These are phyloP conservation scores for Fusarium paranaense DNA, from an alignment of 2,329 filamentous ascomycete species.

Conservation along the genomic window DNA sequence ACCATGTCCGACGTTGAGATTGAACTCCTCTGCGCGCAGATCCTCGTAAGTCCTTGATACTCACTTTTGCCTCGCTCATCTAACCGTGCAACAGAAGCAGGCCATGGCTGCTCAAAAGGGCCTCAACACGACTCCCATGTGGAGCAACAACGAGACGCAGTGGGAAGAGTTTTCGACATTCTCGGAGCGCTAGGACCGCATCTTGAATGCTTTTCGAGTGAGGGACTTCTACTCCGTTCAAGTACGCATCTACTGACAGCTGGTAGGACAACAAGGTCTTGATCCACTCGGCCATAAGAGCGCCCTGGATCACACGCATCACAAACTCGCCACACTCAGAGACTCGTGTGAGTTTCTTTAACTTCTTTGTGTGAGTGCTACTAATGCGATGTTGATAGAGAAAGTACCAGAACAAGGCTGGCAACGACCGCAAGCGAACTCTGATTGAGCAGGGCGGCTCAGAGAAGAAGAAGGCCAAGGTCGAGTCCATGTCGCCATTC, in stretches of 20 bases:
- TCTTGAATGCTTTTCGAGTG: conserved; percentile 38
- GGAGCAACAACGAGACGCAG: conserved; percentile 38
- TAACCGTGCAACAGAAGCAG: conserved; percentile 17
- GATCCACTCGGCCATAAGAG: conserved; percentile 40
- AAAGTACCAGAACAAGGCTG: conserved; percentile 39
- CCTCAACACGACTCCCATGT: conserved; percentile 32
- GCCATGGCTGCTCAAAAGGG: conserved; percentile 35
- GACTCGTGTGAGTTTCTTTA: conserved; percentile 19
- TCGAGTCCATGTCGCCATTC: background rate
- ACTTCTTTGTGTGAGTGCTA: rapidly evolving
- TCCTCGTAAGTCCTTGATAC: conserved; percentile 10
- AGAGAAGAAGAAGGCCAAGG: conserved; percentile 19
- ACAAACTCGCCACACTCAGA: conserved; percentile 36
- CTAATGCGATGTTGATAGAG: conserved; percentile 20
- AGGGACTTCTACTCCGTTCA: background rate
- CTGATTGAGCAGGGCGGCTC: conserved; percentile 19
- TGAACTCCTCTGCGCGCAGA: conserved; percentile 34
- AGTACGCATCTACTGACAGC: background rate
- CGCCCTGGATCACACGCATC: conserved; percentile 37
- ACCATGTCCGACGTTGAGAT: conserved; percentile 36
- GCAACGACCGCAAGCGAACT: conserved; percentile 39
- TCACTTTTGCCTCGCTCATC: background rate
- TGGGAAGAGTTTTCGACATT: conserved; percentile 41
- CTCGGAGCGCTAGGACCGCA: conserved; percentile 39
- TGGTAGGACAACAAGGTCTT: conserved; percentile 36